Conservation (phyloP, 768 basidiomycete species). For the Lactifluus hygrophoroides region DNA sequence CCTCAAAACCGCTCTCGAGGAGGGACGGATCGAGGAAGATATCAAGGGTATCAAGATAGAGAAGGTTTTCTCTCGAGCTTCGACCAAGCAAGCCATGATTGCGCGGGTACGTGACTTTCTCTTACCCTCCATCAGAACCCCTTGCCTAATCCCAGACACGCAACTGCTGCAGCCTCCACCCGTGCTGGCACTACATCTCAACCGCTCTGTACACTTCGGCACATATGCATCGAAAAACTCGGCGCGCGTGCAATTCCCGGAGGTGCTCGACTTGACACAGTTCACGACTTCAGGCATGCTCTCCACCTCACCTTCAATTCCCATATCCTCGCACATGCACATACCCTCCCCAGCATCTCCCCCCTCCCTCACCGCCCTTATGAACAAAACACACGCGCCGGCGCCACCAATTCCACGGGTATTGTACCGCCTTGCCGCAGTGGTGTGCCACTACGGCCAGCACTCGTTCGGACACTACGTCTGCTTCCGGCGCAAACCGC, state of each 20-base stretch:
- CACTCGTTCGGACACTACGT: constrained; percentile 95
- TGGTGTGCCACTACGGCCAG: constrained; percentile 89
- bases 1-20: constrained; percentile 55
- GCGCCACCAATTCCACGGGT: constrained; percentile 30
- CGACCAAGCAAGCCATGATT: constrained; percentile 88
- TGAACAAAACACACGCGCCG: neutral
- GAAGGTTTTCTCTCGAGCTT: constrained; percentile 62
- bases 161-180: constrained; percentile 59
- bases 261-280: constrained; percentile 81
- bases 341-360: constrained; percentile 42
- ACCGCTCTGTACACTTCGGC: constrained; percentile 82
- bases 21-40: constrained; percentile 77
- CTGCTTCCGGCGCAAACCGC: constrained; percentile 80
- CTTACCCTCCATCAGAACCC: neutral
- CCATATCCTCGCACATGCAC: constrained; percentile 50
- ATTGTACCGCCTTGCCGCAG: constrained; percentile 78
- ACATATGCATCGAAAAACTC: constrained; percentile 74
- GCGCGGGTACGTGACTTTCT: constrained; percentile 55
- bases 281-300: constrained; percentile 79
- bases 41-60: constrained; percentile 74
- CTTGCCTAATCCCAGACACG: neutral
- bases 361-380: constrained; percentile 9
- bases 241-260: constrained; percentile 72
- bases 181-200: constrained; percentile 82
- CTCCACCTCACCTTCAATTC: constrained; percentile 55